Base-by-base conservation (phyloP, 2,329 filamentous ascomycete genomes). In the Aspergillus ochraceus region DNA sequence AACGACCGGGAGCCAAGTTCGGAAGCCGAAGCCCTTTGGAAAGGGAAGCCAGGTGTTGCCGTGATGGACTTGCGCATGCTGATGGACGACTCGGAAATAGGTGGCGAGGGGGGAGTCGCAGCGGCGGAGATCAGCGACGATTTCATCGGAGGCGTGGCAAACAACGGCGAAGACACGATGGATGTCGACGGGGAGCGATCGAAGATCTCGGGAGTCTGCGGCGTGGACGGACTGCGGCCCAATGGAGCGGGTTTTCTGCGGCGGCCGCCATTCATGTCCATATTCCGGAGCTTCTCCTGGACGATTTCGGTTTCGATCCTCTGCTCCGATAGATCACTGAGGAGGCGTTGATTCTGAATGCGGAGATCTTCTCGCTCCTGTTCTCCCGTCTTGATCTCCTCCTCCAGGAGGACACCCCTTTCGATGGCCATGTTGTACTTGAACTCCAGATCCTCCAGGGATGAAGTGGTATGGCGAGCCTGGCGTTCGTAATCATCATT, bases 401-500 rank as follows among this genome's bases (percentile, higher is more conserved):
- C 93, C 74, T 99, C 95, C 79, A 97, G 86, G 84, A 99, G 87
- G 26, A 99, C 95, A 10, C 85, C 88, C 56, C 94, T 85, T 79
- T 99, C 95, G 68, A 99, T 96, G 4, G 93, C 87, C 58, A 96
- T 86, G 74, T 97, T 98, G 77, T 95, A 97, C 77, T 98, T 99
- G 63, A 90, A 94, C 78, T 99, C 95, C 76, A 99, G 83, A 73
- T 99, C 95, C 78, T 99, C 95, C 63, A 98, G 86, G 54, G 94
- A 97, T 49, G 93, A 97, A 39, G 92, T 93, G 29, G 94, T 97
- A 77, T 97, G 95, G 68, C 95, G 88, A 67, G 95, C 94, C 79
- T 98, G 94, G 66, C 92, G 88, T 81, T 99, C 95, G 74, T 94
- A 97, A 77, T 99, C 95, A 81, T 99, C 95, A 79, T 98, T 99